Evolutionary conservation across 768 basidiomycete genomes (phyloP), one percentile per base, ranked within the genome.

Genomic region (Naganishia friedmannii): DNA sequence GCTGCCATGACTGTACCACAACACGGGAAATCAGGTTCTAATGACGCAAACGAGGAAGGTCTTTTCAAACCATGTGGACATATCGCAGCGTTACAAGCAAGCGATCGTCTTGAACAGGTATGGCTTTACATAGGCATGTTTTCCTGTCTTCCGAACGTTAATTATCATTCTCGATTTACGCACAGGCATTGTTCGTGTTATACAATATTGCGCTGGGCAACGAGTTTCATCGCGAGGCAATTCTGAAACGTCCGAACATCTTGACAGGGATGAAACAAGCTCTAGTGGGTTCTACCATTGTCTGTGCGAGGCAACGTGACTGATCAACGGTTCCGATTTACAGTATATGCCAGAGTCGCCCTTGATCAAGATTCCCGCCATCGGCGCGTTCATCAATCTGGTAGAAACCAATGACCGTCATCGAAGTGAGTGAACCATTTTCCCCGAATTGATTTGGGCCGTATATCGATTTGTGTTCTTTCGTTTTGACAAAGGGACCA

Each of bases 341-440:
- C 57, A 71, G 70, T 48, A 66, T 46, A 66, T 58, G n/a, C 37
- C 45, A 68, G 28, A 69, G 29, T 46, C 60, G 28, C 66, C 71
- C 1, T 15, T 72, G 46, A 69, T 72, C 63, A 67, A 66, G 63
- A 66, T 72, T 12, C 66, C 71, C 12, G 71, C 71, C 23, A 54
- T 68, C 37, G 71, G 71, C 8, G 60, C 48, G 10, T 65, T 72
- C 23, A 46, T 63, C 39, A 72, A 72, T 39, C 42, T 72, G 37
- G 57, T 72, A 42, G 71, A 72, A 53, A 68, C 66, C 12, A 72
- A 72, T n/a, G 71, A 72, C 39, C 48, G 71, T 17, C 67, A 72
- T 57, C 31, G 70, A 29, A 39, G 70, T 71, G 42, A 63, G 70
- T 63, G 0, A 28, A n/a, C 7, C 51, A 10, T 12, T 37, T 29